Evolutionary conservation across 1,284 basidiomycete genomes (phyloP).

Genomic region (Hemileia vastatrix): DNA sequence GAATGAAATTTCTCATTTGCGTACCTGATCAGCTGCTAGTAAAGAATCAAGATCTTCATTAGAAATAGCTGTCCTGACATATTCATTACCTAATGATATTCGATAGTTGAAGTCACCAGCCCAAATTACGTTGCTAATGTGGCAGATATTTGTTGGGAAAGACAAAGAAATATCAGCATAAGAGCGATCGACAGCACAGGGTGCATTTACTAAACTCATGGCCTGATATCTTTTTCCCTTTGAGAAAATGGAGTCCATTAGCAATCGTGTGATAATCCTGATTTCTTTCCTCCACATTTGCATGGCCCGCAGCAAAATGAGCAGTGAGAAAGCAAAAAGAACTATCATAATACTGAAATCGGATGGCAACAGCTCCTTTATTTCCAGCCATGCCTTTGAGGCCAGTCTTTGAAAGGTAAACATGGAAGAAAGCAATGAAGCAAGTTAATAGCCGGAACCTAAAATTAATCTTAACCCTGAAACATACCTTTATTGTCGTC

Average conservation of each 20-base stretch:
- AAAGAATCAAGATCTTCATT: conserved; percentile 62
- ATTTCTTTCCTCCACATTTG: conserved; percentile 80
- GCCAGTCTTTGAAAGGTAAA: conserved; percentile 59
- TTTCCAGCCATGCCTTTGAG: conserved; percentile 94
- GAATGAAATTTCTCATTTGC: conserved; percentile 23
- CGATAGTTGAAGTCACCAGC: conserved; percentile 91
- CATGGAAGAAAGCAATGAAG: neutral
- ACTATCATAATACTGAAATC: conserved; percentile 80
- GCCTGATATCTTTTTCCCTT: conserved; percentile 74
- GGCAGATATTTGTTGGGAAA: conserved; percentile 3
- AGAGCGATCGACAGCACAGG: neutral
- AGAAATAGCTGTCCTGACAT: conserved; percentile 58
- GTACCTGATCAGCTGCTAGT: conserved; percentile 71
- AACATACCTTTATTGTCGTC: conserved; percentile 69
- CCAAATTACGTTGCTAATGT: conserved; percentile 72
- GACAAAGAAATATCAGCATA: conserved; percentile 14
- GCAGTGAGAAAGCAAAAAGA: conserved; percentile 91
- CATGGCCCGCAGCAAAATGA: conserved; percentile 87
- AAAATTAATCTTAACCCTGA: neutral
- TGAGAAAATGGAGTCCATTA: conserved; percentile 69
- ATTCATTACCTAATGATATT: conserved; percentile 72
- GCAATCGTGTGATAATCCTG: conserved; percentile 82
- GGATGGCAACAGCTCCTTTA: conserved; percentile 75
- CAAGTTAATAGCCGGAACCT: neutral
- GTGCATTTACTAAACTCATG: conserved; percentile 63